These are phyloP conservation scores for Shiraia bambusicola DNA, from an alignment of 2,329 filamentous ascomycete genomes.

Conservation along the genomic window DNA sequence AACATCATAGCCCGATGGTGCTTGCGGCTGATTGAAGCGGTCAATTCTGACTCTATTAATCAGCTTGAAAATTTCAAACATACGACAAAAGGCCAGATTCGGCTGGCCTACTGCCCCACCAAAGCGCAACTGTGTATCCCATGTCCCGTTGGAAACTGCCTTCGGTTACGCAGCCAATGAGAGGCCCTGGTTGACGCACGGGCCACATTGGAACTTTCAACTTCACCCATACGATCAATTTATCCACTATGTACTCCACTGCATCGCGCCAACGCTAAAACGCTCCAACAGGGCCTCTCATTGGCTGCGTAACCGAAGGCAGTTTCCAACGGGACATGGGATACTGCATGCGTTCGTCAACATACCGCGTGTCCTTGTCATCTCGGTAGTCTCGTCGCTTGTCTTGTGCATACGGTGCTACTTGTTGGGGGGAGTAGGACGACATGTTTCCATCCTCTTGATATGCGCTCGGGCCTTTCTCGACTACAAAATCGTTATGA, in stretches of 20 bases:
- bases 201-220: no score
- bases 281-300: no score
- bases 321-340: no score
- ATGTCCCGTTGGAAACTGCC: no score
- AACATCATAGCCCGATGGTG: not conserved
- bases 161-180: no score
- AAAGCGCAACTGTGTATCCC: conserved; percentile 13
- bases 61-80: conserved; percentile 5
- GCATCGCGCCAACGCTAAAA: no score
- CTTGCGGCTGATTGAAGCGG: conserved; percentile 1
- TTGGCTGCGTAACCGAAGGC: no score
- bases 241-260: no score
- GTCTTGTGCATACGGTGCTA: conserved; percentile 15
- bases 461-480: conserved; percentile 1
- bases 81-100: conserved; percentile 21
- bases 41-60: conserved; percentile 2
- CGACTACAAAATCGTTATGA: not conserved
- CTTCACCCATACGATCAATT: no score
- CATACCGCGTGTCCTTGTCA: conserved; percentile 14
- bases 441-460: conserved; percentile 16
- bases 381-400: conserved; percentile 9
- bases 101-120: conserved; percentile 10
- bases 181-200: no score
- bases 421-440: conserved; percentile 1
- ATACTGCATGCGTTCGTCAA: conserved; percentile 19